Base-by-base conservation (phyloP, 169 alveolate genomes). In the Besnoitia besnoiti region DNA sequence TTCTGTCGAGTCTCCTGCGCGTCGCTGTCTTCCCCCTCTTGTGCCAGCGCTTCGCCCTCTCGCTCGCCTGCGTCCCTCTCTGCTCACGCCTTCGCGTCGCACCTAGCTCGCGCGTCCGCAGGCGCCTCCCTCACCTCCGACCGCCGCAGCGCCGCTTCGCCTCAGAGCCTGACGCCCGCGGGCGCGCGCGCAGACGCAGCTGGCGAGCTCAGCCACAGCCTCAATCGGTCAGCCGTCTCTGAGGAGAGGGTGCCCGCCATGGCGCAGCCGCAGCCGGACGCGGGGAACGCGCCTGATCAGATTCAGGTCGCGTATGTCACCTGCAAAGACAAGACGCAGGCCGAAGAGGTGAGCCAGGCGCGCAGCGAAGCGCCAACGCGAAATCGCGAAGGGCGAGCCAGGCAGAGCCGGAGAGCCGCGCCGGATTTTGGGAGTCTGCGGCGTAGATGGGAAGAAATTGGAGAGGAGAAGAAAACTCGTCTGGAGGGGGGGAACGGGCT, bases 291-390 rank as follows among this genome's bases (percentile, higher is more conserved):
- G 7, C n/a, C n/a, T n/a, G n/a, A n/a, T n/a, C n/a, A 51, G 24
- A 24, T 73, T 0, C 84, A 39, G 49, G 46, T 73, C 12, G 84
- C 84, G 46, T 73, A 73, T n/a, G 84, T 73, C 49, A 73, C 84
- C 84, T 73, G 84, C 1, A 73, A 73, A 73, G 84, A 73, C 46
- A 73, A 73, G 46, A 0, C 40, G 0, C 84, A 73, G 33, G 84
- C 49, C 12, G 42, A 33, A 73, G 84, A 73, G 84, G 84, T 73
- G 46, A 73, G 84, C 40, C 37, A 30, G 24, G 80, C 12, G 40
- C 37, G 40, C 10, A 16, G 24, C 35, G 80, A 67, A 0, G 80
- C 12, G 40, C 44, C 12, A 14, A 50, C 0, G n/a, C n/a, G n/a
- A n/a, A n/a, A n/a, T n/a, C n/a, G n/a, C n/a, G n/a, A n/a, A n/a